These are phyloP conservation scores for Plasmodiophora brassicae DNA, from an alignment of 208 protist genomes.

Conservation along the genomic window DNA sequence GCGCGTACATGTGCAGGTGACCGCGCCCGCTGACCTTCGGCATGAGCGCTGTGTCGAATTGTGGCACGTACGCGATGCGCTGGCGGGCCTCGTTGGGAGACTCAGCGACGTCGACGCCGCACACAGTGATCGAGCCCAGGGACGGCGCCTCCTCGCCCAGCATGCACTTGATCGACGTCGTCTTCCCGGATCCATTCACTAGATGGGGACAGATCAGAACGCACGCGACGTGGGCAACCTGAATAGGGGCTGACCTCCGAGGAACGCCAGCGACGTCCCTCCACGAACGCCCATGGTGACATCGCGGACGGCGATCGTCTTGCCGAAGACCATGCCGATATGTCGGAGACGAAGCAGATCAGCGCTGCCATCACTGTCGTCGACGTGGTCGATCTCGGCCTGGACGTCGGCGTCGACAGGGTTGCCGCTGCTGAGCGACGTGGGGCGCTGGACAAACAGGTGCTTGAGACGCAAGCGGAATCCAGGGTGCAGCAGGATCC, in stretches of 20 bases:
- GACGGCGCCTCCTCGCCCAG: not conserved
- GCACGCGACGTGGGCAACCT: too few species aligned
- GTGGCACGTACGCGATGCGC: not conserved
- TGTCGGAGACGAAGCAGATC: not conserved
- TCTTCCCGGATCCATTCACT: constrained; percentile 4
- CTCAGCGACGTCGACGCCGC: not conserved
- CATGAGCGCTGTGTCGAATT: not conserved
- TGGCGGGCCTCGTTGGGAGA: not conserved
- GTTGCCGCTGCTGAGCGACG: not conserved
- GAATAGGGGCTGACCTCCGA: too few species aligned
- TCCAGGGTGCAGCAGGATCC: too few species aligned
- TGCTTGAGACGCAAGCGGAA: too few species aligned
- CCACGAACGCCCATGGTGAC: not conserved
- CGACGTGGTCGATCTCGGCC: not conserved
- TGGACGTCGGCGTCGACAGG: not conserved
- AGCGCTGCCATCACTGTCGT: not conserved
- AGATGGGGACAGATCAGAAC: too few species aligned
- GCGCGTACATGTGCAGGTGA: not conserved
- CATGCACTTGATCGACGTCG: not conserved
- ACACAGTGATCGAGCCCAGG: not conserved
- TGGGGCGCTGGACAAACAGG: too few species aligned
- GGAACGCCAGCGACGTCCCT: not conserved
- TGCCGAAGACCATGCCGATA: not conserved
- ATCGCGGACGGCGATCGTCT: not conserved
- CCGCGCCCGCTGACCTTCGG: not conserved